A percentile compares a stretch with the other conserved stretches of the same genome.
Conservation (phyloP, 2,329 filamentous ascomycete species). For the Botrytis deweyae region DNA sequence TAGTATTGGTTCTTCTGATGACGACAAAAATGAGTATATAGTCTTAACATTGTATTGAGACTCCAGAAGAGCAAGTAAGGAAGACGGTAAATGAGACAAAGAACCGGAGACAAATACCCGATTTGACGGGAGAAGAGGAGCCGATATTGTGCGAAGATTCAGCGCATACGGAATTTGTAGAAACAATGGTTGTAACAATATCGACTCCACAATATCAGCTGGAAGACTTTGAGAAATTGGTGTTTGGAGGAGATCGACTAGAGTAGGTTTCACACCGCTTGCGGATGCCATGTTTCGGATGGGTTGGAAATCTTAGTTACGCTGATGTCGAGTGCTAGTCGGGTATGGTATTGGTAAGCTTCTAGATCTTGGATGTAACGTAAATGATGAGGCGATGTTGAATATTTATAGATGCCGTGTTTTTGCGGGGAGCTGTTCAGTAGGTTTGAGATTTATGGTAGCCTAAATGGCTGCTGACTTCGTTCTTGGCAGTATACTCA, state of each 20-base stretch:
- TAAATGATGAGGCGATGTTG: background rate
- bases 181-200: background rate
- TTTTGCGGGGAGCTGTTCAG: conserved; percentile 5
- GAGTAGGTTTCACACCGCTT: background rate
- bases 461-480: conserved; percentile 17
- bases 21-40: background rate
- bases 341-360: background rate
- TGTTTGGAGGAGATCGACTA: background rate
- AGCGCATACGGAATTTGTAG: background rate
- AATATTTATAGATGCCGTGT: conserved; percentile 10
- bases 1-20: background rate
- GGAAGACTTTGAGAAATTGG: background rate
- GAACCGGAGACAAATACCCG: background rate
- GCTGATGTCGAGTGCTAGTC: background rate
- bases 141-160: background rate
- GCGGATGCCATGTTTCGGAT: background rate
- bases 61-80: background rate
- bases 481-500: too few relatives aligned
- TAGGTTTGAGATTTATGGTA: background rate
- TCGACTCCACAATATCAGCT: background rate
- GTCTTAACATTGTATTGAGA: background rate
- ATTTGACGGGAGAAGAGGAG: background rate
- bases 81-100: background rate
- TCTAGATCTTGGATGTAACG: background rate
- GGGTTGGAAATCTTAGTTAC: background rate